These are phyloP conservation scores for Sarocladium brachiariae DNA, from an alignment of 2,329 filamentous ascomycete genomes.

Conservation along the genomic window DNA sequence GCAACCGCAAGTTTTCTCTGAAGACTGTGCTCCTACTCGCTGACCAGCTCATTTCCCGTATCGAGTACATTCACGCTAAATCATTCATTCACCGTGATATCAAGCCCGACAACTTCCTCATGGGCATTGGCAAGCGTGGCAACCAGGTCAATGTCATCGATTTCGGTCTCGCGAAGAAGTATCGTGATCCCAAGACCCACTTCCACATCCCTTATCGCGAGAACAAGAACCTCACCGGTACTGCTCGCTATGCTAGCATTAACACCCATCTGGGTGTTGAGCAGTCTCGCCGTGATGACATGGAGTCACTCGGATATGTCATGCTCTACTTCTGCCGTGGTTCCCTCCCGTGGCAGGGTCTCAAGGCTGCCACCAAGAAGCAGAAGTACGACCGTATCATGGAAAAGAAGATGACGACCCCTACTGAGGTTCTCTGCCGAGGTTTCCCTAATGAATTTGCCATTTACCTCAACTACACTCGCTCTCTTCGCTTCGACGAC, in stretches of 20 bases:
- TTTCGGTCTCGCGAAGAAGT: conserved; percentile 99
- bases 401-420: conserved; percentile 99
- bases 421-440: conserved; percentile 95
- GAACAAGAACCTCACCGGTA: conserved; percentile 99
- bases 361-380: conserved; percentile 99
- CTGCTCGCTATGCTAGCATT: conserved; percentile 96
- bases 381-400: conserved; percentile 99
- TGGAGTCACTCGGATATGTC: conserved; percentile 98
- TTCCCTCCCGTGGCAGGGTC: conserved; percentile 95
- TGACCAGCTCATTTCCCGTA: conserved; percentile 97
- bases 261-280: conserved; percentile 98
- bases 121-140: conserved; percentile 98
- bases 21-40: conserved; percentile 96
- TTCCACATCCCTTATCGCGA: conserved; percentile 99
- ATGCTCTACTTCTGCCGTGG: conserved; percentile 99
- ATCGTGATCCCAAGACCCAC: conserved; percentile 98
- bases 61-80: conserved; percentile 99
- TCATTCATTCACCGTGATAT: conserved; percentile 99
- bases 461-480: conserved; percentile 99
- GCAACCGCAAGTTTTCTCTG: conserved; percentile 98
- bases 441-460: conserved; percentile 99
- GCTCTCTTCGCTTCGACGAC: conserved; percentile 97
- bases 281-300: conserved; percentile 97
- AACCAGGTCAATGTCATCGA: conserved; percentile 99
- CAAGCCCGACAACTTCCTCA: conserved; percentile 99